Evolutionary conservation across 129 eudicot genomes (phyloP).

Genomic region (Mikania micrantha): DNA sequence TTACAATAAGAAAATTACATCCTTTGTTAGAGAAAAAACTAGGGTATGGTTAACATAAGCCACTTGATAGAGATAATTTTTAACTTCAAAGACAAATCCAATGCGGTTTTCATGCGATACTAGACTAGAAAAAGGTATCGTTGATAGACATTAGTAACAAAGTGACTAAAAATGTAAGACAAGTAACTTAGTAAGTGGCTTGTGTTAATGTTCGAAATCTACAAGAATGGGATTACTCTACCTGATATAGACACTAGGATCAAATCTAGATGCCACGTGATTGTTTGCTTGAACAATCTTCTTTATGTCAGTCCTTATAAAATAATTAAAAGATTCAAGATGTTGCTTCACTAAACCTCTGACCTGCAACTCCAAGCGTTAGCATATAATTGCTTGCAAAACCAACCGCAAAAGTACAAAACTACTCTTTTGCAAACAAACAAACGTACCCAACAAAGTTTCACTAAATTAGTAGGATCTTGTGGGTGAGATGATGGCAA

Average conservation of each 20-base stretch:
- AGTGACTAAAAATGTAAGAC: not conserved
- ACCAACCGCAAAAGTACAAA: not conserved
- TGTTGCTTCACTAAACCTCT: slow-evolving; percentile 93
- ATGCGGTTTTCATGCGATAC: not conserved
- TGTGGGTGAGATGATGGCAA: no score
- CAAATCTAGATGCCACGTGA: slow-evolving; percentile 30
- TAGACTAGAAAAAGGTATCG: not conserved
- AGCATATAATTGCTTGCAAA: not conserved
- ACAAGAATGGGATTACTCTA: slow-evolving; percentile 17
- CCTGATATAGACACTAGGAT: slow-evolving; percentile 56
- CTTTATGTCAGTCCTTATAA: slow-evolving; percentile 57
- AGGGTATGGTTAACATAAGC: not conserved
- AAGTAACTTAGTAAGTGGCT: slow-evolving; percentile 8
- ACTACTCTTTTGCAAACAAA: no score
- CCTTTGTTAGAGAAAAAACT: not conserved
- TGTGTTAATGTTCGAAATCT: not conserved
- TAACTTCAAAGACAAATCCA: not conserved
- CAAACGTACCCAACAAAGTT: no score
- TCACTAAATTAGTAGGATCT: no score
- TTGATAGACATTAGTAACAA: not conserved
- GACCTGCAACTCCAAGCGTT: slow-evolving; percentile 42
- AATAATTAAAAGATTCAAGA: slow-evolving; percentile 80
- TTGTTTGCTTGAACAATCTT: slow-evolving; percentile 72
- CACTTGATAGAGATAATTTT: not conserved
- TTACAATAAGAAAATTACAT: not conserved